These are phyloP conservation scores for Capsicum chinense DNA, from an alignment of 257 asterid species.

Conservation along the genomic window DNA sequence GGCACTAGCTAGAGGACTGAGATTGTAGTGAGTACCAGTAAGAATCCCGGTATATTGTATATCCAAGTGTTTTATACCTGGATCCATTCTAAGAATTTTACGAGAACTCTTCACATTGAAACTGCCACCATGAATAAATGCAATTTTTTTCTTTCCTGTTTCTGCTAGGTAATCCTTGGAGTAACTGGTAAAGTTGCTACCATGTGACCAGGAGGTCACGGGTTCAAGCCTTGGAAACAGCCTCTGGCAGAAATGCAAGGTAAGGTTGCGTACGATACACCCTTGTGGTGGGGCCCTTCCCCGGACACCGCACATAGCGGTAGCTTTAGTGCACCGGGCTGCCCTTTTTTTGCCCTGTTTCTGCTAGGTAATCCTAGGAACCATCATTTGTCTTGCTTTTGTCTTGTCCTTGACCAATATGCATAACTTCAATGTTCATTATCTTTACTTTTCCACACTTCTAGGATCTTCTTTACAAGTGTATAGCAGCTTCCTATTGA, in stretches of 20 bases:
- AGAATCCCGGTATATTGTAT: neutral
- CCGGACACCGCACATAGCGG: too few relatives aligned
- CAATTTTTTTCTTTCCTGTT: conserved; percentile 14
- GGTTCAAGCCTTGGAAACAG: too few relatives aligned
- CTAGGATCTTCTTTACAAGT: neutral
- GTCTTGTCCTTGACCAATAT: conserved; percentile 7
- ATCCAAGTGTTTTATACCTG: conserved; percentile 20
- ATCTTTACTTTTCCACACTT: neutral
- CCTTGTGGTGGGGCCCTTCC: too few relatives aligned
- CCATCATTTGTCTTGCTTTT: conserved; percentile 11
- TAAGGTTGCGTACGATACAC: too few relatives aligned
- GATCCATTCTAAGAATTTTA: conserved; percentile 37
- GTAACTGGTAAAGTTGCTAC: too few relatives aligned
- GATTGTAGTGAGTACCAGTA: conserved; percentile 24
- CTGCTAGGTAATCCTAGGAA: conserved; percentile 30
- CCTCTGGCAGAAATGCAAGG: too few relatives aligned
- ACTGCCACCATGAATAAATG: conserved; percentile 34
- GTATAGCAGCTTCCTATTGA: neutral
- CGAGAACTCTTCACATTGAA: conserved; percentile 40
- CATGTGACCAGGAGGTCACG: too few relatives aligned
- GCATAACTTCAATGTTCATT: neutral
- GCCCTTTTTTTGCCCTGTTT: conserved; percentile 12
- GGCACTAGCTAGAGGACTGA: conserved; percentile 20
- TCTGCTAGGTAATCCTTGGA: conserved; percentile 6
- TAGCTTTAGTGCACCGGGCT: too few relatives aligned